Base-by-base conservation (phyloP, 139 green algal species). In the Chlamydomonas incerta region DNA sequence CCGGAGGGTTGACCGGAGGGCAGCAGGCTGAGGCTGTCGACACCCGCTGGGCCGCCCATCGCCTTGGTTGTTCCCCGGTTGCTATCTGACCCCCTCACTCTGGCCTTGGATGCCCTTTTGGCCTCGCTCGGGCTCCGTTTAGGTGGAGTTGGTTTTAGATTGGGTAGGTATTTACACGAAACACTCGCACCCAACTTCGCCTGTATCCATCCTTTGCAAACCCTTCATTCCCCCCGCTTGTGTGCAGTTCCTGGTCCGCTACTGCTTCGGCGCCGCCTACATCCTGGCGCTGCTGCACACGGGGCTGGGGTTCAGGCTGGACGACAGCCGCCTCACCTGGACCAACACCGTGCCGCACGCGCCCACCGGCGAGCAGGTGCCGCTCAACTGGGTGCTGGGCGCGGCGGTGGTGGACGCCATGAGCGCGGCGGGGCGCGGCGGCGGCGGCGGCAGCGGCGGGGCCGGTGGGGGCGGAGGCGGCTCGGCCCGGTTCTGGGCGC, bases 221-320 rank as follows among this genome's bases (percentile, higher is more conserved):
- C n/a, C n/a, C n/a, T n/a, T n/a, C n/a, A n/a, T 18, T 35, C 9
- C 28, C 62, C 29, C 3, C 62, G 26, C 8, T 23, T 13, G 62
- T 76, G 50, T 14, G 66, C 79, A 85, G 79, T 89, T 85, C 82
- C 83, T 92, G 28, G 85, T 83, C 23, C 85, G 91, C 37, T 94
- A 94, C 83, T 94, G 91, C 88, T 94, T 93, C 77, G 91, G 87
- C 46, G 87, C 87, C 14, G 91, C 91, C 6, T 91, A 92, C 72
- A 85, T 88, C 0, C 87, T 89, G 55, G 75, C 80, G n/a, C 69
- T 94, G 73, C 83, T 94, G 80, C 89, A 92, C 55, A 65, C 88
- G 23, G 82, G 89, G 33, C 69, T 94, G 29, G 87, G 83, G 26
- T 29, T 94, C 34, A 69, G 77, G 26, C 79, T 88, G 60, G 71